Percentiles rank a stretch among this genome's conserved stretches.
Evolutionary conservation across 2,329 filamentous ascomycete genomes (phyloP).

Genomic region (Aaosphaeria pasadenensis): DNA sequence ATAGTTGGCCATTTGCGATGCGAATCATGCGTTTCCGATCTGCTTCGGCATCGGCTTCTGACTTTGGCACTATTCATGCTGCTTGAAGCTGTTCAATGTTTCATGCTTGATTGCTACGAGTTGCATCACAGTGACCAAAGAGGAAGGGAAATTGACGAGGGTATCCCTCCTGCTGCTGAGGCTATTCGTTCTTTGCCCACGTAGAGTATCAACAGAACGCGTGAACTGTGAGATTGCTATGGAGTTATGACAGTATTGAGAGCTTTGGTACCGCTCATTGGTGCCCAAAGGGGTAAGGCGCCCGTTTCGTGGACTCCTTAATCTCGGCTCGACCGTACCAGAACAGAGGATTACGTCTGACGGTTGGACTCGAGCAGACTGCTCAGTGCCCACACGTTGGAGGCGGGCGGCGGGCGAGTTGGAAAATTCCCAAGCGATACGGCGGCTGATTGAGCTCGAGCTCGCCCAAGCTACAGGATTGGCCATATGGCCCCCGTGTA

Average conservation of each 20-base stretch:
- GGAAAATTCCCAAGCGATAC: conserved; percentile 25
- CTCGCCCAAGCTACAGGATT: conserved; percentile 21
- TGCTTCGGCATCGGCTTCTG: too few species aligned
- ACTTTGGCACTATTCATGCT: too few species aligned
- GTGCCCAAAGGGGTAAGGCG: conserved; percentile 16
- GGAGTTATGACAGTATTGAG: too few species aligned
- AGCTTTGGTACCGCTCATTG: too few species aligned
- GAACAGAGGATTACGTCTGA: conserved; percentile 7
- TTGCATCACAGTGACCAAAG: not conserved
- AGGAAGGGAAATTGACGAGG: not conserved
- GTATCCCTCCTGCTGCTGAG: not conserved
- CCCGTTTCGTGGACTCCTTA: conserved; percentile 32
- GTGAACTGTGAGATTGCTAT: too few species aligned
- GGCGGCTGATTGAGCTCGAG: conserved; percentile 21
- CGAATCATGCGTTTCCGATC: too few species aligned
- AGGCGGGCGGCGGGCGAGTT: conserved; percentile 24
- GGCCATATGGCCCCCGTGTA: conserved; percentile 4
- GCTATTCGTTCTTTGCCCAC: not conserved
- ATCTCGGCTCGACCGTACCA: conserved; percentile 32
- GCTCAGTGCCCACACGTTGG: too few species aligned
- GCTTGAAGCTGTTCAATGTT: too few species aligned
- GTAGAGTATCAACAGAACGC: too few species aligned
- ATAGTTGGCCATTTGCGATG: too few species aligned
- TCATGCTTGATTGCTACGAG: too few species aligned
- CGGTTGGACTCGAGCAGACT: not conserved